Evolutionary conservation across 306 rosid species (phyloP).

Genomic region (Malus sieversii): DNA sequence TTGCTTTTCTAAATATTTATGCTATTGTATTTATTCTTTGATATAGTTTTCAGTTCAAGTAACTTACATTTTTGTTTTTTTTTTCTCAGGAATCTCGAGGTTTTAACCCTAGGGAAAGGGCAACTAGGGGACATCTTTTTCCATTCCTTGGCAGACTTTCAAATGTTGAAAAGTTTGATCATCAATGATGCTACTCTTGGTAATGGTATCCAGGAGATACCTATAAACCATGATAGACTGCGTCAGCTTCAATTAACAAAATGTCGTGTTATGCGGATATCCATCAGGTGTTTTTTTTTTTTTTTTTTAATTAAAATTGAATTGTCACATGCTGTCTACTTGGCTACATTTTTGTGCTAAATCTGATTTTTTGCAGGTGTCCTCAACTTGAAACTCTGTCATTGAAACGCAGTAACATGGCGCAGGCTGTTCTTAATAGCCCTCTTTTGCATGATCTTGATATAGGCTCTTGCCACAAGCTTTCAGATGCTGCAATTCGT

Average conservation of each 20-base stretch:
- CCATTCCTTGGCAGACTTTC: conserved; percentile 68
- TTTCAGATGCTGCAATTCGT: conserved; percentile 95
- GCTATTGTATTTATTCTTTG: conserved; percentile 5
- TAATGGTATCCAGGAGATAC: conserved; percentile 80
- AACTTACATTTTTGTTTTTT: neutral
- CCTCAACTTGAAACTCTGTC: conserved; percentile 94
- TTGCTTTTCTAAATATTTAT: neutral
- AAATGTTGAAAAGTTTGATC: conserved; percentile 55
- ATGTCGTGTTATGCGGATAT: conserved; percentile 88
- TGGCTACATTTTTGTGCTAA: neutral
- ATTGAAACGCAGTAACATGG: conserved; percentile 97
- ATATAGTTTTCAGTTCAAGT: conserved; percentile 7
- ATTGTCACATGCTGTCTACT: neutral
- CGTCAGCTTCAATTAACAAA: conserved; percentile 76
- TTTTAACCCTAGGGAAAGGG: conserved; percentile 70
- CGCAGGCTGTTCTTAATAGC: conserved; percentile 86
- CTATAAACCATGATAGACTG: conserved; percentile 67
- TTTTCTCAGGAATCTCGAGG: conserved; percentile 76
- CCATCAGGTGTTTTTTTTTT: conserved; percentile 58
- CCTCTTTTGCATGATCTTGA: conserved; percentile 84
- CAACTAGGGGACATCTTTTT: conserved; percentile 68
- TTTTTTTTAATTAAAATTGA: neutral
- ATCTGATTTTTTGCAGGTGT: conserved; percentile 50
- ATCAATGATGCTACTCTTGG: conserved; percentile 87
- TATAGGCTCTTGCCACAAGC: conserved; percentile 93